Evolutionary conservation across 192 early-diverging fungal species (phyloP).

Genomic region (Pilobolus umbonatus): DNA sequence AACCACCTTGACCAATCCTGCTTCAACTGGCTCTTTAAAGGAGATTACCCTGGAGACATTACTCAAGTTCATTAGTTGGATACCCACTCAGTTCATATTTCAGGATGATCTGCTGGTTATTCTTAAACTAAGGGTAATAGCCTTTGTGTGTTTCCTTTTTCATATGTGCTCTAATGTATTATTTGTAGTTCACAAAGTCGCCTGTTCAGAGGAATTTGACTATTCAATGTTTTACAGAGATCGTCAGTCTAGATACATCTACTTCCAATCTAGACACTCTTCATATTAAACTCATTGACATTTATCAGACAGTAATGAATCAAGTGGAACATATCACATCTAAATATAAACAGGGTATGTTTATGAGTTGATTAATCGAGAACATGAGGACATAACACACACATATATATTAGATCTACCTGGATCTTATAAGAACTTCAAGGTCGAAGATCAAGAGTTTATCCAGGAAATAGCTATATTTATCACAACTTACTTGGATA

Average conservation of each 20-base stretch:
- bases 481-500: constrained; percentile 13
- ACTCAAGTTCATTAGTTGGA: constrained; percentile 14
- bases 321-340: too few relatives aligned
- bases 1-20: not conserved
- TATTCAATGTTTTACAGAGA: constrained; percentile 18
- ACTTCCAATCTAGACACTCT: too few relatives aligned
- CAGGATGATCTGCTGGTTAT: constrained; percentile 5
- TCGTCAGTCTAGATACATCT: constrained; percentile 4
- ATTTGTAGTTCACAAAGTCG: constrained; percentile 1
- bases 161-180: not conserved
- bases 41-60: constrained; percentile 6
- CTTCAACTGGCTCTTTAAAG: not conserved
- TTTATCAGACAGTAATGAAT: too few relatives aligned
- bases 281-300: too few relatives aligned
- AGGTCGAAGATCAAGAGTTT: constrained; percentile 7
- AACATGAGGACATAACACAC: too few relatives aligned
- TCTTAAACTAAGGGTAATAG: constrained; percentile 9
- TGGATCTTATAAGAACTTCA: not conserved
- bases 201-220: constrained; percentile 3
- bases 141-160: not conserved
- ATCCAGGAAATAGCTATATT: constrained; percentile 14
- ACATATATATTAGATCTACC: constrained; percentile 4
- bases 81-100: constrained; percentile 16
- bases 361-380: too few relatives aligned
- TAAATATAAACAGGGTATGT: too few relatives aligned